These are phyloP conservation scores for Trichoderma brevicompactum DNA, from an alignment of 2,329 filamentous ascomycete genomes.

Conservation along the genomic window DNA sequence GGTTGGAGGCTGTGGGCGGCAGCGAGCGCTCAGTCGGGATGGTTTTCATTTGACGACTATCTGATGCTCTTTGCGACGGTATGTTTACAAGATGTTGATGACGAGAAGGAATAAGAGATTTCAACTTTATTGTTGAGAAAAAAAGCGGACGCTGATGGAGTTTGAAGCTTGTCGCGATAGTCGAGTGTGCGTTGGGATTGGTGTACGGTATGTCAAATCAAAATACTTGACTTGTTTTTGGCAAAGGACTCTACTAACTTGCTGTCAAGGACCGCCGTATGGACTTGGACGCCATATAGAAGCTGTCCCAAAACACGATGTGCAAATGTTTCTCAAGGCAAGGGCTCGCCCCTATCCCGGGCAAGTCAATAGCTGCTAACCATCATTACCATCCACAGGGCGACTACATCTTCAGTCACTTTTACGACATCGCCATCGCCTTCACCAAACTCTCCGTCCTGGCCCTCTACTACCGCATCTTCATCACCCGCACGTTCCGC, in stretches of 20 bases:
- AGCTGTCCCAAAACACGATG: conserved; percentile 13
- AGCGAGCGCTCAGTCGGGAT: background rate
- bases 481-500: conserved; percentile 24
- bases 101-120: background rate
- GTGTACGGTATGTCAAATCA: conserved; percentile 22
- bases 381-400: conserved; percentile 5
- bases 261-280: conserved; percentile 18
- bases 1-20: conserved; percentile 26
- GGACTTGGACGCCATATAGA: conserved; percentile 30
- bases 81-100: background rate
- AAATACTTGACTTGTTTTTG: background rate
- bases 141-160: background rate
- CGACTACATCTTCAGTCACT: conserved; percentile 32
- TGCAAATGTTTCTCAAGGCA: conserved; percentile 22
- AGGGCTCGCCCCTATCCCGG: background rate
- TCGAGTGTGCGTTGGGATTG: conserved; percentile 20
- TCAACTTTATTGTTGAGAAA: background rate
- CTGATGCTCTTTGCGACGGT: conserved; percentile 31
- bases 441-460: conserved; percentile 31
- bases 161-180: conserved; percentile 21
- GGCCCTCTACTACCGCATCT: conserved; percentile 30
- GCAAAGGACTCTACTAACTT: background rate
- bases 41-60: conserved; percentile 29
- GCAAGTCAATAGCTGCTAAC: background rate
- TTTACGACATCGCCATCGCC: conserved; percentile 30